Base-by-base conservation (phyloP, 164 flowering plant genomes). In the Magnolia officinalis region DNA sequence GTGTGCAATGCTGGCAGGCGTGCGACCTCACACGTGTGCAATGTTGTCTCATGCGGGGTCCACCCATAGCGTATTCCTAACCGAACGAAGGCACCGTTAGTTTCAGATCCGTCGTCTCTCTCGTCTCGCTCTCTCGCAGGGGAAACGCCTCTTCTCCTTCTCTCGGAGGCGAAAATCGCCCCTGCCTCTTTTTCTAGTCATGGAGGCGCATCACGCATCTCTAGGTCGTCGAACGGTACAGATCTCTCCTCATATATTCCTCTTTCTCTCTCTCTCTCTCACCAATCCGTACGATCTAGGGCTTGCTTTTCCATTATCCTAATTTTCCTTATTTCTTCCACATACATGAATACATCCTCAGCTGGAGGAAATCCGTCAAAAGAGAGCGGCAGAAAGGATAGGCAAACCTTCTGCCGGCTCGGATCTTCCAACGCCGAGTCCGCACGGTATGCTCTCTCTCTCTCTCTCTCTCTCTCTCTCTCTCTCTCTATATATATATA, bases 351-450 rank as follows among this genome's bases (percentile, higher is more conserved):
- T 55, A 9, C 61, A 55, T 55, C 61, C 61, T 68, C 24, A 95
- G 99, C 72, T 95, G 95, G 97, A 93, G 77, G 99, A 93, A 74
- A 93, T 95, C 77, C 91, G 98, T 21, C 96, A 91, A 71, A 95
- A 93, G 79, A 85, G 97, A 86, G 96, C 95, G 0, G 96, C 97
- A 0, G 97, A 92, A 67, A 88, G 90, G 78, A 68, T 93, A 20
- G 85, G 81, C 85, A 93, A 89, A 80, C 80, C 85, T 16, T 78
- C 94, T 1, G 91, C 97, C 0, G 92, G 90, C 37, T 82, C 94
- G 1, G 98, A 95, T 90, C 90, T 91, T 16, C 76, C 76, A 66
- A 73, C 81, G 50, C 74, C 89, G 4, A 79, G 4, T 75, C 80
- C 89, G 2, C 66, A 73, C 9, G 94, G 95, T 91, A 23, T 37